Base-by-base conservation (phyloP, 805 yeast genomes). In the Lachancea kluyveri region DNA sequence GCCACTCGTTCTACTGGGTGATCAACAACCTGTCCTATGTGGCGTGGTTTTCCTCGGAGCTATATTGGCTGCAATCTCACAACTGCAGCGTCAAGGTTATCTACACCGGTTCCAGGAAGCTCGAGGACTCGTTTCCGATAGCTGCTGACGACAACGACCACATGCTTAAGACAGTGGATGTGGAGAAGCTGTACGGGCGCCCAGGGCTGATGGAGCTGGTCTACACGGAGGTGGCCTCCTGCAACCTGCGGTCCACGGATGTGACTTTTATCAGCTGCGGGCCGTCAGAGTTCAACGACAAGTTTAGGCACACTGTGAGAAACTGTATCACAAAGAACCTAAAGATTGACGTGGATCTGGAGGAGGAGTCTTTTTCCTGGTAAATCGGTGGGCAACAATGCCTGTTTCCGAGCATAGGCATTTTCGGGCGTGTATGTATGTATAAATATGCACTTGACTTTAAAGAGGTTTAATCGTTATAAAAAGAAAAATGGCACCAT, bases 191-290 rank as follows among this genome's bases (percentile, higher is more conserved):
- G 24, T 52, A 56, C n/a, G 61, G 61, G 4, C 60, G 81, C 42
- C 83, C 85, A 1, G 48, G 60, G 30, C 37, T 77, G 25, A 54
- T 54, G 1, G 45, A 47, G 3, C 36, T 74, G 3, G 60, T 77
- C 0, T 35, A 41, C 3, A 36, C 55, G 1, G 68, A 63, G 26
- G 50, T 69, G 4, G 20, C 31, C 9, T n/a, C n/a, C n/a, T n/a
- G n/a, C 13, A 21, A 3, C 45, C 62, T n/a, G 32, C 54, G 6
- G 56, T 25, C 40, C 1, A 70, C 75, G 0, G 59, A 77, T 3
- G 50, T 68, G n/a, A 71, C 72, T 0, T 65, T 79, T 24, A 59
- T 77, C 23, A 61, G 72, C 9, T 79, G 87, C 60, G 87, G 86
- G 6, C 81, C 78, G 28, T 68, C 74, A 19, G 32, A 52, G 4